Base-by-base conservation (phyloP, 139 green algal species). In the Gonium pectorale region DNA sequence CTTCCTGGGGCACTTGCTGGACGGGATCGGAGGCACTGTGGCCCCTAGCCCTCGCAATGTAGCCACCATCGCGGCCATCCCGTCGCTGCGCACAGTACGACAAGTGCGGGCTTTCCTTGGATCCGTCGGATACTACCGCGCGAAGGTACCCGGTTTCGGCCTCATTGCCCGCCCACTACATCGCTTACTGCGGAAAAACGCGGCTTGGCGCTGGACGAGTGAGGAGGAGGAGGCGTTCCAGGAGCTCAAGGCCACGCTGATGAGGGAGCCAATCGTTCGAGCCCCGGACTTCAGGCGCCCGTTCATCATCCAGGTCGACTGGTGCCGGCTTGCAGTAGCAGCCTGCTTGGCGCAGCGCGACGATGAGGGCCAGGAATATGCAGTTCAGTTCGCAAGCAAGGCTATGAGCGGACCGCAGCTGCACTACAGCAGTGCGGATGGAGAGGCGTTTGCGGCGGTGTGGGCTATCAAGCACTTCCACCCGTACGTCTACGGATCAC, bases 391-490 rank as follows among this genome's bases (percentile, higher is more conserved):
- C 21, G 64, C 64, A 1, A 71, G 64, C 38, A 35, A 26, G 2
- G 21, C 17, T 8, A 33, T 38, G 3, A 22, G 40, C 9, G 26
- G 26, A 4, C 7, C 26, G 2, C 24, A 90, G 60, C 21, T 7
- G 6, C 79, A 79, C 46, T 88, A 84, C 40, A 40, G 52, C 29
- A 35, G 44, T 29, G 80, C 46, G 27, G 72, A 88, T 26, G 87
- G 87, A 0, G 87, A 90, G 51, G 54, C 72, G 27, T 46, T 82
- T 0, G 85, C 85, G 21, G 67, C 60, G 0, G 46, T 81, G 2
- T 89, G 67, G 77, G 85, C 59, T 0, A 52, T 71, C 26, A 51
- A 80, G 38, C 77, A 86, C 1, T 87, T 89, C 26, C 64, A 77
- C 27, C 64, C 71, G 13, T 87, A 87, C 40, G 35, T 90, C 19